Percentiles rank a stretch among this genome's conserved stretches.
Evolutionary conservation across 495 filamentous ascomycete genomes (phyloP).

Genomic region (Aspergillus cavernicola): DNA sequence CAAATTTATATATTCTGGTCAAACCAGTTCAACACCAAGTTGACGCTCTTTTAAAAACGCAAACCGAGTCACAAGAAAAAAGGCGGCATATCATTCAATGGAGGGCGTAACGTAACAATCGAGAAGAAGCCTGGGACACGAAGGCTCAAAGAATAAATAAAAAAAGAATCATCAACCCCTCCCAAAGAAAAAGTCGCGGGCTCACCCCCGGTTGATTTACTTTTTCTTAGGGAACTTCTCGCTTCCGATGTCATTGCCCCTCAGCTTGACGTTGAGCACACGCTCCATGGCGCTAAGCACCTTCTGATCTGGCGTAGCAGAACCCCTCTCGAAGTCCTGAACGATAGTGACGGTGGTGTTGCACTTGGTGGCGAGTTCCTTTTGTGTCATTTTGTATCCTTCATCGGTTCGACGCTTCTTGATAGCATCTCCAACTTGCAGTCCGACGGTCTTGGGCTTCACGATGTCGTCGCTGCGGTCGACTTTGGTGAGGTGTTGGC

Average conservation of each 20-base stretch:
- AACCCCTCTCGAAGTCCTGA: constrained; percentile 81
- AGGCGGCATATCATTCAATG: constrained; percentile 22
- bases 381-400: constrained; percentile 86
- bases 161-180: constrained; percentile 20
- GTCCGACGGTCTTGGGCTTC: constrained; percentile 86
- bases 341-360: constrained; percentile 79
- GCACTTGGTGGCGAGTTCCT: constrained; percentile 91
- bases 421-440: constrained; percentile 78
- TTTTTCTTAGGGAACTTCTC: constrained; percentile 74
- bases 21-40: constrained; percentile 30
- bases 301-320: constrained; percentile 81
- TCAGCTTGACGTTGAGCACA: constrained; percentile 79
- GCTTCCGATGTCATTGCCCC: constrained; percentile 71
- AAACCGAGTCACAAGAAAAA: constrained; percentile 12
- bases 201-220: constrained; percentile 35
- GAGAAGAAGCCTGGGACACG: constrained; percentile 16
- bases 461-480: constrained; percentile 97
- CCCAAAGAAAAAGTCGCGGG: constrained; percentile 28
- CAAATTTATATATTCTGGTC: not conserved
- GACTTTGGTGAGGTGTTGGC: constrained; percentile 96
- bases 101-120: constrained; percentile 20
- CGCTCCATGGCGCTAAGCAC: constrained; percentile 75
- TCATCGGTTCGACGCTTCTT: constrained; percentile 68
- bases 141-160: constrained; percentile 19
- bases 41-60: constrained; percentile 34